Percentiles rank a stretch among this genome's conserved stretches.
phyloP scores from a whole-genome alignment of 2,329 filamentous ascomycete genomes.

The Thermoascus crustaceus region DNA sequence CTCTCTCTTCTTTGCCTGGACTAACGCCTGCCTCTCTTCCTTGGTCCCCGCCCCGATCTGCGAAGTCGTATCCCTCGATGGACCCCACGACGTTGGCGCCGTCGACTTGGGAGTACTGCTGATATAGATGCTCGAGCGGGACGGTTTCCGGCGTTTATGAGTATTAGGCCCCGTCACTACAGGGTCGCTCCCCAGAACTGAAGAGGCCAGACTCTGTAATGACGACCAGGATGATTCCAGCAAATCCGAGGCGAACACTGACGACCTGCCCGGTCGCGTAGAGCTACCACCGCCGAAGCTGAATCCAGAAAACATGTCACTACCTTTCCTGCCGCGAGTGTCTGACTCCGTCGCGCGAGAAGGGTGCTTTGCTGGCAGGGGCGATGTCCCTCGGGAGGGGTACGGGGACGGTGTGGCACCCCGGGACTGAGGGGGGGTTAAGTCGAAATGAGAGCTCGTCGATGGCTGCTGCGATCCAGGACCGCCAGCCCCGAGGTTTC shows the following conservation, averaged over 20 bases:
- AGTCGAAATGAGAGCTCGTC: slow-evolving; percentile 20
- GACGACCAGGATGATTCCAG: slow-evolving; percentile 43
- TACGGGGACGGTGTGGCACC: slow-evolving; percentile 34
- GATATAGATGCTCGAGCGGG: slow-evolving; percentile 25
- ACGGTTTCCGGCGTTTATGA: slow-evolving; percentile 29
- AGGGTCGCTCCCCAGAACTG: slow-evolving; percentile 37
- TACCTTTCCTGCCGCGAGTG: slow-evolving; percentile 15
- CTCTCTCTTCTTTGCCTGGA: slow-evolving; percentile 43
- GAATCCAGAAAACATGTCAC: slow-evolving; percentile 16
- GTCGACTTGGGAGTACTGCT: slow-evolving; percentile 18
- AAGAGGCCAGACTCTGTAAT: slow-evolving; percentile 40
- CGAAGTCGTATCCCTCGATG: slow-evolving; percentile 22
- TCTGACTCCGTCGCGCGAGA: slow-evolving; percentile 23
- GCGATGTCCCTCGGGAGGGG: slow-evolving; percentile 28
- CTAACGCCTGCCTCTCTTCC: slow-evolving; percentile 37
- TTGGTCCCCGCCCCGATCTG: slow-evolving; percentile 31
- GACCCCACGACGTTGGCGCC: slow-evolving; percentile 33
- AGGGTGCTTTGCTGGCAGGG: slow-evolving; percentile 31
- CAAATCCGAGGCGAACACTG: slow-evolving; percentile 25
- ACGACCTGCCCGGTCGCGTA: slow-evolving; percentile 5
- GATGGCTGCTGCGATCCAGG: slow-evolving; percentile 17
- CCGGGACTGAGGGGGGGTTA: slow-evolving; percentile 31
- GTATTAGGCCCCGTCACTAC: slow-evolving; percentile 17
- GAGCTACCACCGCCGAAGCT: slow-evolving; percentile 9
- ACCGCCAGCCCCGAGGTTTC: slow-evolving; percentile 3